Conservation (phyloP, 345 rosid genomes). For the Acer yangbiense region DNA sequence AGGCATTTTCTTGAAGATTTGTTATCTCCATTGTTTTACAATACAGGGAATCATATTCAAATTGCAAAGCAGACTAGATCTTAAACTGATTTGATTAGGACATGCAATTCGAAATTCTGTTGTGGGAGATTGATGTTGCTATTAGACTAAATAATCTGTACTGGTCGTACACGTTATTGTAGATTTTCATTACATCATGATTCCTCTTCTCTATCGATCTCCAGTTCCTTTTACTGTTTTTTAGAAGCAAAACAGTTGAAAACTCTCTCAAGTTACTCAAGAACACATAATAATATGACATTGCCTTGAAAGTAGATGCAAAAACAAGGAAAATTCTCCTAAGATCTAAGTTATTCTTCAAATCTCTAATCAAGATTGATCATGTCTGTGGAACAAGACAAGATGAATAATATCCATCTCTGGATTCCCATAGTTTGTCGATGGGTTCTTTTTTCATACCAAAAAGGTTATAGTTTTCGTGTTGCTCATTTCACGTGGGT, state of each 20-base stretch:
- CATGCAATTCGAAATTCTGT: background rate
- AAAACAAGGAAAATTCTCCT: background rate
- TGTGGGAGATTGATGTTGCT: background rate
- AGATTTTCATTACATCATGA: background rate
- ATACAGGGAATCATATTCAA: background rate
- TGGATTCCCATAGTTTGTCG: conserved; percentile 10
- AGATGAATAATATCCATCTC: conserved; percentile 13
- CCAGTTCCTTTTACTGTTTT: background rate
- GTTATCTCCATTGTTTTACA: background rate
- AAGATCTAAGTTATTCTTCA: conserved; percentile 17
- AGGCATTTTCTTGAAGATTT: background rate
- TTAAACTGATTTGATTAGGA: background rate
- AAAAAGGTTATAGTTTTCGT: background rate
- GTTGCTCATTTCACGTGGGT: conserved; percentile 9
- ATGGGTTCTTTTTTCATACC: background rate
- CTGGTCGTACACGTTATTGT: background rate
- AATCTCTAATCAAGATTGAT: conserved; percentile 4
- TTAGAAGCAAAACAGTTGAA: background rate
- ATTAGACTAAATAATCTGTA: background rate
- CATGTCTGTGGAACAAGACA: conserved; percentile 8
- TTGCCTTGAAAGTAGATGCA: background rate
- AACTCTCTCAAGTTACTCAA: background rate
- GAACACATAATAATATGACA: too few relatives aligned
- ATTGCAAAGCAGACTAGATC: background rate
- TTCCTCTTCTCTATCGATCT: background rate